phyloP scores from a whole-genome alignment of 805 yeast genomes.

The Nakazawaea siamensis region DNA sequence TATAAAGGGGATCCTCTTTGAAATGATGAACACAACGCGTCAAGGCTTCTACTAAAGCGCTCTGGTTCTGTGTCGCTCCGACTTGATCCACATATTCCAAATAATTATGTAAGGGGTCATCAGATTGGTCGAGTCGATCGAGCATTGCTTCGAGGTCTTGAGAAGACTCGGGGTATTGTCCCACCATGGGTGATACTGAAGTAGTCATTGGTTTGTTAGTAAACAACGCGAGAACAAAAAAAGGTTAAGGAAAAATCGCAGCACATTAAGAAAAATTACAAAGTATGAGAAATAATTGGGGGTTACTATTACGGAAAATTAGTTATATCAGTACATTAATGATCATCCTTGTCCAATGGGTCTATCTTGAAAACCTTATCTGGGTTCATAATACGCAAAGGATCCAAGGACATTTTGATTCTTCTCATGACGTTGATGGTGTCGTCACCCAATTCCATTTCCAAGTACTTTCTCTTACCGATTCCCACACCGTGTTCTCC shows the following conservation, averaged over 20 bases:
- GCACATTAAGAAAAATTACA: too few species aligned
- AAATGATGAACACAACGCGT: constrained; percentile 69
- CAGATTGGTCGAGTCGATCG: constrained; percentile 49
- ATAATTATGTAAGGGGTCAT: constrained; percentile 77
- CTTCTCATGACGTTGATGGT: constrained; percentile 59
- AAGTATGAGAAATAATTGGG: too few species aligned
- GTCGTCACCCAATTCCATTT: constrained; percentile 50
- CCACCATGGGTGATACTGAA: too few species aligned
- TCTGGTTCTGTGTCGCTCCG: constrained; percentile 52
- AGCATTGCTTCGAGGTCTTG: too few species aligned
- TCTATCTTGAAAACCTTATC: constrained; percentile 61
- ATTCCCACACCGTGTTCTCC: constrained; percentile 76
- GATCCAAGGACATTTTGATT: constrained; percentile 56
- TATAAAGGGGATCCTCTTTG: constrained; percentile 56
- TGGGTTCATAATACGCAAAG: constrained; percentile 56
- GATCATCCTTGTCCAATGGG: too few species aligned
- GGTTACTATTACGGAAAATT: too few species aligned
- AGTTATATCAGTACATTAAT: too few species aligned
- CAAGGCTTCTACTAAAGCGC: constrained; percentile 52
- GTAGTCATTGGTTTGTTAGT: too few species aligned
- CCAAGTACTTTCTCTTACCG: constrained; percentile 50
- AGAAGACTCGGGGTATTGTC: too few species aligned
- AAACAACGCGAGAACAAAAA: too few species aligned
- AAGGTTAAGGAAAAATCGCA: too few species aligned
- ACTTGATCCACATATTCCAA: constrained; percentile 75